Evolutionary conservation across 2,329 filamentous ascomycete species (phyloP).

Genomic region (Lecanicillium sp.): DNA sequence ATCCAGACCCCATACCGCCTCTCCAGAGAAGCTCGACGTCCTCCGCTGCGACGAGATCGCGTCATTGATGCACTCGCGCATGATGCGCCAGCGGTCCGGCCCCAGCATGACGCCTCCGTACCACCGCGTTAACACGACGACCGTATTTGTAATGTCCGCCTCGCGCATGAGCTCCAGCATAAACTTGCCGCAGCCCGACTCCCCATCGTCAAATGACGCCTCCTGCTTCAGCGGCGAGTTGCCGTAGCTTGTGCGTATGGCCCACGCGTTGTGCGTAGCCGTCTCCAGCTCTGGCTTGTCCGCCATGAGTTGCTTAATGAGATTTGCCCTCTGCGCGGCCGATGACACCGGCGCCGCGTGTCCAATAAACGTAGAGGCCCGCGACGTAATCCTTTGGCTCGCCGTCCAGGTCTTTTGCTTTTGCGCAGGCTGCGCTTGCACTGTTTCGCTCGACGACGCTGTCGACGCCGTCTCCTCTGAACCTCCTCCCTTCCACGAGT

Average conservation of each 20-base stretch:
- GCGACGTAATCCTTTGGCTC: slow-evolving; percentile 43
- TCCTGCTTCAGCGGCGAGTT: slow-evolving; percentile 35
- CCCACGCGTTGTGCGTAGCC: slow-evolving; percentile 54
- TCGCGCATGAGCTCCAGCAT: slow-evolving; percentile 47
- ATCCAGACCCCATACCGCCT: slow-evolving; percentile 55
- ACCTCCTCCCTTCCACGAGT: slow-evolving; percentile 33
- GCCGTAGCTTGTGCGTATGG: slow-evolving; percentile 25
- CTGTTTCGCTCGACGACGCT: slow-evolving; percentile 10
- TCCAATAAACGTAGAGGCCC: slow-evolving; percentile 50
- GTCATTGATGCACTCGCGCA: slow-evolving; percentile 48
- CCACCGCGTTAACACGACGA: slow-evolving; percentile 55
- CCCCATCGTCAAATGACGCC: slow-evolving; percentile 53
- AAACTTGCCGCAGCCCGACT: slow-evolving; percentile 49
- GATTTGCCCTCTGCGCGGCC: slow-evolving; percentile 32
- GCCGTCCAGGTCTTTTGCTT: slow-evolving; percentile 37
- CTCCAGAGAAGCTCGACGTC: slow-evolving; percentile 31
- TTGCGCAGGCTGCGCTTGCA: slow-evolving; percentile 12
- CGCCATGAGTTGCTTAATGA: slow-evolving; percentile 40
- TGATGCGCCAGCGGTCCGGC: slow-evolving; percentile 54
- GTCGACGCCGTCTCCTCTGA: slow-evolving; percentile 2
- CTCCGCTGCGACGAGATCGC: slow-evolving; percentile 42
- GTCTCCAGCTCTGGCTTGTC: slow-evolving; percentile 41
- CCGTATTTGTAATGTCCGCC: slow-evolving; percentile 38
- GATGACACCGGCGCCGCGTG: slow-evolving; percentile 32
- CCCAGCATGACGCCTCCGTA: slow-evolving; percentile 56